Percentiles rank a stretch among this genome's conserved stretches.
phyloP scores from a whole-genome alignment of 176 grass and related monocot species.

The Poa annua region DNA sequence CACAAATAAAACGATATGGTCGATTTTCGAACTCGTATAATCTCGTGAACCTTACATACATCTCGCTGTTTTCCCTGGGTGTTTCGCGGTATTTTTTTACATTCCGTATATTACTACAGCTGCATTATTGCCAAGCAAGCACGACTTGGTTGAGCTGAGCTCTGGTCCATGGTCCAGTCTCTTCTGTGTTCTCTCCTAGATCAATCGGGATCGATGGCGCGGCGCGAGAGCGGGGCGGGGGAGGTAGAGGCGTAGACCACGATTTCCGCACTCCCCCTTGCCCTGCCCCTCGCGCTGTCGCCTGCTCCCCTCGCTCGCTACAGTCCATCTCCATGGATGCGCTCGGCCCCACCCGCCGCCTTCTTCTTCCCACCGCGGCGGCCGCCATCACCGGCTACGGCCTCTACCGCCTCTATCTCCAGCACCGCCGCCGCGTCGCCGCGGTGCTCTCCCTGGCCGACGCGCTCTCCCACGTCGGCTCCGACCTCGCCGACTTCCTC shows the following conservation, averaged over 20 bases:
- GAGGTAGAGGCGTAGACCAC: background rate
- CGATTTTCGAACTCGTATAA: no score
- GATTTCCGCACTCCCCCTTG: background rate
- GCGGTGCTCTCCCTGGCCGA: conserved; percentile 61
- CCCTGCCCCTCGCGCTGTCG: background rate
- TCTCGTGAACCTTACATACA: no score
- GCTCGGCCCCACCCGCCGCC: conserved; percentile 24
- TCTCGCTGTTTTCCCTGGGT: no score
- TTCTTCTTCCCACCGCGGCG: conserved; percentile 42
- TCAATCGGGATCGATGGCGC: conserved; percentile 21
- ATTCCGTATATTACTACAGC: no score
- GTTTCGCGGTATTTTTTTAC: no score
- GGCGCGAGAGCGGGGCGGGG: background rate
- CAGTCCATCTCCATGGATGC: conserved; percentile 30
- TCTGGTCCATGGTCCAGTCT: background rate
- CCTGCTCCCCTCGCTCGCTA: background rate
- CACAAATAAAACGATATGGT: no score
- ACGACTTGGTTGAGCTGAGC: conserved; percentile 3
- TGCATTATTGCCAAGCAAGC: background rate
- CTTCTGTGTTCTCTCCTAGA: background rate
- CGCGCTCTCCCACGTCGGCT: conserved; percentile 47
- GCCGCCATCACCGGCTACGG: conserved; percentile 48
- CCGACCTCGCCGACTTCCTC: conserved; percentile 71
- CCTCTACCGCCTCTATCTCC: conserved; percentile 54
- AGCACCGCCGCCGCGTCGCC: conserved; percentile 46